Base-by-base conservation (phyloP, 106 monocot genomes). In the Triglochin maritima region DNA sequence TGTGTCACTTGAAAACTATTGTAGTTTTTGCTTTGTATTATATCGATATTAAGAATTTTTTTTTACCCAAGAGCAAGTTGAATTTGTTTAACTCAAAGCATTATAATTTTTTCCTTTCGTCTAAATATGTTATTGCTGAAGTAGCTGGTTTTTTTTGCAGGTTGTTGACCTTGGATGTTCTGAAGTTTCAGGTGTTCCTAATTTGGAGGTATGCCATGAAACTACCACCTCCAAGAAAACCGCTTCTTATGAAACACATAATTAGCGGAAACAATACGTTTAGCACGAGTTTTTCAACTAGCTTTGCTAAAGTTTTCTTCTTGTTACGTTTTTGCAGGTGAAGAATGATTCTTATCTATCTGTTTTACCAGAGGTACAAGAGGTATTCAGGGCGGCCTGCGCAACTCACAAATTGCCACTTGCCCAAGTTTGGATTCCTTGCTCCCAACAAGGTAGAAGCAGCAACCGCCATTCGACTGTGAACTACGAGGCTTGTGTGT, bases 381-480 rank as follows among this genome's bases (percentile, higher is more conserved):
- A 59, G 46, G 78, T 89, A 6, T 48, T 93, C 56, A 84, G 73
- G 75, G 66, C 69, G 66, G 79, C 76, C 17, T 93, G 89, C 60
- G 66, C 73, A 44, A 77, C 64, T 5, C 86, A 86, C 47, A 69
- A 59, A 10, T 64, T 93, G 11, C 93, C 93, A 14, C 70, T 93
- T 55, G 93, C 88, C 45, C 93, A 93, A 63, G 82, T 82, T n/a
- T 93, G 93, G 93, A 82, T 93, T 45, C 71, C 71, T 16, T 93
- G 93, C 73, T 65, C 62, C 48, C 82, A 80, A 44, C 89, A 93
- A 69, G 80, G 84, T 16, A 89, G 80, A 56, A 69, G 44, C 6
- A 84, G 89, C 7, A 57, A 65, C 47, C 89, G 84, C 14, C 93
- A 93, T 56, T 74, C 81, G 4, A 71, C 73, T 55, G 82, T 84